phyloP scores from a whole-genome alignment of 495 filamentous ascomycete genomes.

The Neurospora africana region DNA sequence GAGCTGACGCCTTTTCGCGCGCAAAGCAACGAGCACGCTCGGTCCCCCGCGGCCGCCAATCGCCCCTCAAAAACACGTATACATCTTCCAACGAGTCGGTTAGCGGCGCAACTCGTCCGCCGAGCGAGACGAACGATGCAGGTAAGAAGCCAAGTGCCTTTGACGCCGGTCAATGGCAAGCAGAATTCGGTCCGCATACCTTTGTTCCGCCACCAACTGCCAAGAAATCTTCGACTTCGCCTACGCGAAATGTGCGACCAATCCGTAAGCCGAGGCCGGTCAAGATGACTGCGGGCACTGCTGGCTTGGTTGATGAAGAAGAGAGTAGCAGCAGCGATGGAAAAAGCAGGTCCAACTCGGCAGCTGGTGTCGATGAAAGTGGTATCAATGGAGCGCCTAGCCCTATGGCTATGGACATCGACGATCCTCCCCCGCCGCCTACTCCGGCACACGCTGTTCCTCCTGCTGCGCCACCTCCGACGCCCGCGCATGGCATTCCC shows the following conservation, averaged over 20 bases:
- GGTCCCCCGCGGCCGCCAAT: constrained; percentile 26
- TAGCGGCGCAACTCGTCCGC: background rate
- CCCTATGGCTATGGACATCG: constrained; percentile 47
- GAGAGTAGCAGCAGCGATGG: constrained; percentile 28
- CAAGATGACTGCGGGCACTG: constrained; percentile 32
- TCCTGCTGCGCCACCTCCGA: constrained; percentile 7
- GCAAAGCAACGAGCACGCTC: constrained; percentile 26
- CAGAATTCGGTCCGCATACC: constrained; percentile 50
- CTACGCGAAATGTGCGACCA: constrained; percentile 23
- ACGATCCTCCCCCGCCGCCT: constrained; percentile 28
- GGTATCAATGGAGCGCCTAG: constrained; percentile 17
- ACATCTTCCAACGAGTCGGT: constrained; percentile 8
- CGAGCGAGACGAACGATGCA: constrained; percentile 1
- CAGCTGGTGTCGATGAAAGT: background rate
- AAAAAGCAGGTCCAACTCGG: constrained; percentile 12
- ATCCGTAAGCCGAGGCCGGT: constrained; percentile 32
- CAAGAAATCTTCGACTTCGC: constrained; percentile 23
- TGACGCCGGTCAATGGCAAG: constrained; percentile 53
- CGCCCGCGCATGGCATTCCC: constrained; percentile 9
- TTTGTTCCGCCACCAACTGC: constrained; percentile 36
- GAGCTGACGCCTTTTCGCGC: constrained; percentile 18
- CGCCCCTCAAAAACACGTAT: constrained; percentile 14
- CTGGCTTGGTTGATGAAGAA: constrained; percentile 37
- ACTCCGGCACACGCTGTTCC: background rate
- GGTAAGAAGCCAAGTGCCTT: constrained; percentile 36